Conservation (phyloP, 202 grass and related monocot genomes). For the Setaria viridis region DNA sequence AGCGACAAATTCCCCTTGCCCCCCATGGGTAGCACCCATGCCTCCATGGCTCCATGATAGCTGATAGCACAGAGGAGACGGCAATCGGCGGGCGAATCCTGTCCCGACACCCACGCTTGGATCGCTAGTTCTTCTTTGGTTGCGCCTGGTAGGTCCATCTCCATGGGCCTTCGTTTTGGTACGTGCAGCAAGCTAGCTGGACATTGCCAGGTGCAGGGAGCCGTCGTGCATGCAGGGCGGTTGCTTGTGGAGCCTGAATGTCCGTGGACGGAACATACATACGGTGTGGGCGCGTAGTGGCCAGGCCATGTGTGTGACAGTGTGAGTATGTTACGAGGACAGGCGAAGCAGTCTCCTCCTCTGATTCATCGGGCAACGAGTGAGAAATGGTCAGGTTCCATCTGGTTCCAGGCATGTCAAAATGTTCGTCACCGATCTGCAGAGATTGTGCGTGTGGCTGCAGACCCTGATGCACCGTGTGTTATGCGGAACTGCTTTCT, state of each 20-base stretch:
- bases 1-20: constrained; percentile 15
- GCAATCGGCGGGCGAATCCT: constrained; percentile 1
- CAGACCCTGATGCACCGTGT: no score
- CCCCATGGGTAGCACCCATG: neutral
- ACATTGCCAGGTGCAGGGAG: neutral
- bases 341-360: neutral
- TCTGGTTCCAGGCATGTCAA: neutral
- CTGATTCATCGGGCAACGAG: neutral
- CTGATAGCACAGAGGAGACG: neutral
- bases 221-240: neutral
- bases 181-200: neutral
- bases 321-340: no score
- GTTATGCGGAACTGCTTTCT: no score
- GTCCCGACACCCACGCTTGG: neutral
- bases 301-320: neutral
- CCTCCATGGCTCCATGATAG: neutral
- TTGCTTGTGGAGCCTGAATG: neutral
- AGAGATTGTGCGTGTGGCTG: no score
- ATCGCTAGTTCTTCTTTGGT: neutral
- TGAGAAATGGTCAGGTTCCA: neutral
- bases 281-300: neutral
- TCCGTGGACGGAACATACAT: neutral
- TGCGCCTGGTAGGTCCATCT: neutral
- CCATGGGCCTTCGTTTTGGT: neutral
- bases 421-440: neutral